phyloP scores from a whole-genome alignment of 2,329 filamentous ascomycete genomes.

The Curvularia sp. region DNA sequence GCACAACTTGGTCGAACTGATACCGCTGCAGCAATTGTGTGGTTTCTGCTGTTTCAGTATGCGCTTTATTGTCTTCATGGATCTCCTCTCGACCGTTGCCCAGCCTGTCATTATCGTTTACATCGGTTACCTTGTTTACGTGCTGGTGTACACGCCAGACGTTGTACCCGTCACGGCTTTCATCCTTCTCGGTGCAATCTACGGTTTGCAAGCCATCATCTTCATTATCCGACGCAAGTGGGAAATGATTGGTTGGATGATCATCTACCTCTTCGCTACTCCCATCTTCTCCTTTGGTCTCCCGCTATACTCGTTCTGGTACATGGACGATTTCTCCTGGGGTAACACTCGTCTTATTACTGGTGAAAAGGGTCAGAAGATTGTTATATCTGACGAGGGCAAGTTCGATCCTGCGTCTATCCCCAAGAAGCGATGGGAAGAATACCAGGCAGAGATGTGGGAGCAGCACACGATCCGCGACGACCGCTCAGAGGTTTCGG shows the following conservation, averaged over 20 bases:
- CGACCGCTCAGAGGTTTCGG: conserved; percentile 89
- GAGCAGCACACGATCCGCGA: conserved; percentile 85
- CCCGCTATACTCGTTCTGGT: conserved; percentile 95
- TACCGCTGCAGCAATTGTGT: conserved; percentile 90
- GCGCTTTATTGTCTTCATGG: conserved; percentile 96
- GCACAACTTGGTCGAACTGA: conserved; percentile 95
- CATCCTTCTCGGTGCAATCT: conserved; percentile 90
- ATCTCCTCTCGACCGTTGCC: conserved; percentile 88
- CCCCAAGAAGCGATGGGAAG: conserved; percentile 98
- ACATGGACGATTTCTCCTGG: conserved; percentile 99
- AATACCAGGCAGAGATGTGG: conserved; percentile 98
- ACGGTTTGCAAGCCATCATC: conserved; percentile 94
- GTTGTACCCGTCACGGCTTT: conserved; percentile 85
- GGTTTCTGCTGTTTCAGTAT: conserved; percentile 99
- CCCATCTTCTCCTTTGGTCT: conserved; percentile 91
- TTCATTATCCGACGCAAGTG: conserved; percentile 96
- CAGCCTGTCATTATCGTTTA: conserved; percentile 92
- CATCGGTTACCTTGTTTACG: conserved; percentile 85
- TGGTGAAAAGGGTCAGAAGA: conserved; percentile 89
- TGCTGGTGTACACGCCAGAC: conserved; percentile 66
- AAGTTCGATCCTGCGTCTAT: conserved; percentile 95
- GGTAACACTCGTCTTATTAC: conserved; percentile 98
- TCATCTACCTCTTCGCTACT: conserved; percentile 90
- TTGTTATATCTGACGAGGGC: conserved; percentile 94
- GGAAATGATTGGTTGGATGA: conserved; percentile 99